These are phyloP conservation scores for Yamadazyma phyllophila DNA, from an alignment of 805 yeast species.

Conservation along the genomic window DNA sequence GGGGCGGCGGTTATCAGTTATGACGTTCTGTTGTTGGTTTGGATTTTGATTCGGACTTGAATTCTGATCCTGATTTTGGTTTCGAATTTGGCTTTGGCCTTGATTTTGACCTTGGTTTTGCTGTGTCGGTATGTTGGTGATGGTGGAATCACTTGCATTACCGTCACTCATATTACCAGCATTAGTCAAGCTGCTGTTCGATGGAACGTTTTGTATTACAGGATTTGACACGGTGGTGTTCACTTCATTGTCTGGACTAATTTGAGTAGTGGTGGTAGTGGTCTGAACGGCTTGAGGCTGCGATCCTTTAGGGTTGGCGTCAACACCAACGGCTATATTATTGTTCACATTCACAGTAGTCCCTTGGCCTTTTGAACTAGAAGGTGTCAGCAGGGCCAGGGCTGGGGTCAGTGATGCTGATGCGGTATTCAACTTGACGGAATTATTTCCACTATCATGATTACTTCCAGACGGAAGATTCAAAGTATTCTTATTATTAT, in stretches of 20 bases:
- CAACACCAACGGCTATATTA: slow-evolving; percentile 1
- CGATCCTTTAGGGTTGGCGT: neutral
- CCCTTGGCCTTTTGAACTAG: neutral
- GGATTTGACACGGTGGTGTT: neutral
- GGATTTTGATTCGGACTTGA: neutral
- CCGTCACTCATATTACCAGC: neutral
- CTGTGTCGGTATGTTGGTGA: neutral
- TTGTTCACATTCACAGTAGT: slow-evolving; percentile 2
- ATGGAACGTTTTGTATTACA: neutral
- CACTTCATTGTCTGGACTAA: neutral
- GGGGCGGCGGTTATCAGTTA: neutral
- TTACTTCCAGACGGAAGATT: too few species aligned
- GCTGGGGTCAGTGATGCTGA: neutral
- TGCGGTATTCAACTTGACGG: neutral
- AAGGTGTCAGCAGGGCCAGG: slow-evolving; percentile 5
- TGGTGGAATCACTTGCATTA: neutral
- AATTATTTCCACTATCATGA: neutral
- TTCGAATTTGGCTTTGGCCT: neutral
- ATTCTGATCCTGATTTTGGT: neutral
- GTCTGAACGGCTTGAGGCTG: slow-evolving; percentile 3
- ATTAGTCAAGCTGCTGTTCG: neutral
- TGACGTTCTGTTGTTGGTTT: neutral
- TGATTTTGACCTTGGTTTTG: neutral
- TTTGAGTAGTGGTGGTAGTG: slow-evolving; percentile 5
- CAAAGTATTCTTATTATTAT: too few species aligned